Evolutionary conservation across 2,329 filamentous ascomycete genomes (phyloP).

Genomic region (Botrytis hyacinthi): DNA sequence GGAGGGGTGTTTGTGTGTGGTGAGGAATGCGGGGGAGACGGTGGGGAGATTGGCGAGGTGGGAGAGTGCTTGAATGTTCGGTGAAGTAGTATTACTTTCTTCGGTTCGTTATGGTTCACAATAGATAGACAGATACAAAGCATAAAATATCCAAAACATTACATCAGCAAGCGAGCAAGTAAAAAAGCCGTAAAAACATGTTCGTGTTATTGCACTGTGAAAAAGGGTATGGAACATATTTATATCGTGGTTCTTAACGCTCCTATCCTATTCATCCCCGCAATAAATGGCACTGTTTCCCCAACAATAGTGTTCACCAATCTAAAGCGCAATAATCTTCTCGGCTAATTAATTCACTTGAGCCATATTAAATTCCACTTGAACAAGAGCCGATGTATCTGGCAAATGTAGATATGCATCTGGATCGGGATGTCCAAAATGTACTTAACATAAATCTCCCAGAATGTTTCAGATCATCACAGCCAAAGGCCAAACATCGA

Average conservation of each 20-base stretch:
- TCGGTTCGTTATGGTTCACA: neutral
- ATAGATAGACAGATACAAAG: neutral
- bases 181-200: neutral
- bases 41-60: conserved; percentile 77
- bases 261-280: neutral
- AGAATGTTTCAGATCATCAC: neutral
- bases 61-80: conserved; percentile 48
- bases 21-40: conserved; percentile 75
- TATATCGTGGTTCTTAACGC: neutral
- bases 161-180: neutral
- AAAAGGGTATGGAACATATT: neutral
- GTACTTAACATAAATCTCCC: neutral
- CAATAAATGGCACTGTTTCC: neutral
- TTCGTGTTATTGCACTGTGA: neutral
- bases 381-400: neutral
- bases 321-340: neutral
- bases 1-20: conserved; percentile 66
- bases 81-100: neutral
- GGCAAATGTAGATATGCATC: neutral
- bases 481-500: neutral
- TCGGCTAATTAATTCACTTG: neutral
- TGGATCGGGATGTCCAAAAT: neutral
- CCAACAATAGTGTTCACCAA: rapidly evolving
- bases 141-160: neutral
- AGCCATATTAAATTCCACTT: neutral